phyloP scores from a whole-genome alignment of 805 yeast species.

The Kazachstania viticola region DNA sequence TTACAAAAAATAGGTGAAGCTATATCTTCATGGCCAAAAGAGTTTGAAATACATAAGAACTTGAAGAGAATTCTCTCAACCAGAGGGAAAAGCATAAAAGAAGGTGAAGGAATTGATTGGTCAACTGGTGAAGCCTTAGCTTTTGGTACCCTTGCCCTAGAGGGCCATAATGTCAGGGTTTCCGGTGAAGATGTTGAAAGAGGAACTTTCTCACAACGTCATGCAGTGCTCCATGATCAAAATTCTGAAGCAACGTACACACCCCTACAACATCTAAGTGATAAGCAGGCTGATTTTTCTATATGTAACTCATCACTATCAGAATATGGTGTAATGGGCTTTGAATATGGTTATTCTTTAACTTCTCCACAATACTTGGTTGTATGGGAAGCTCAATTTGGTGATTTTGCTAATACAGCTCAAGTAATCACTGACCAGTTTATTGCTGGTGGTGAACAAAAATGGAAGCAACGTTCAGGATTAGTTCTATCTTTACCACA shows the following conservation, averaged over 20 bases:
- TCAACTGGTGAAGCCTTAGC: slow-evolving; percentile 99
- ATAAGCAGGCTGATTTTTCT: slow-evolving; percentile 74
- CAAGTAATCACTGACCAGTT: slow-evolving; percentile 97
- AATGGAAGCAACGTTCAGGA: slow-evolving; percentile 99
- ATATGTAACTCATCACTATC: slow-evolving; percentile 92
- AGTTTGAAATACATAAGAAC: slow-evolving; percentile 86
- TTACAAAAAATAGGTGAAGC: slow-evolving; percentile 70
- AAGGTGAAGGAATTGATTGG: slow-evolving; percentile 96
- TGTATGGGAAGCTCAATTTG: slow-evolving; percentile 99
- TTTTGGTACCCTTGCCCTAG: slow-evolving; percentile 80
- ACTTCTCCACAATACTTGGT: slow-evolving; percentile 95
- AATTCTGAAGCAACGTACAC: slow-evolving; percentile 69
- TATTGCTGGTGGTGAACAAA: slow-evolving; percentile 90
- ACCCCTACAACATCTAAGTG: slow-evolving; percentile 72
- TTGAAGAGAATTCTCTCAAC: slow-evolving; percentile 84
- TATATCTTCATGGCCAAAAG: slow-evolving; percentile 76
- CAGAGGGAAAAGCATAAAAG: slow-evolving; percentile 76
- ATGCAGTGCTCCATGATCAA: slow-evolving; percentile 96
- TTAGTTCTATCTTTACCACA: slow-evolving; percentile 91
- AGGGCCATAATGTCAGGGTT: slow-evolving; percentile 93
- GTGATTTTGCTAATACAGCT: slow-evolving; percentile 99
- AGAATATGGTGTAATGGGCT: slow-evolving; percentile 98
- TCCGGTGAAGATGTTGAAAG: slow-evolving; percentile 99
- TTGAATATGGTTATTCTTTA: slow-evolving; percentile 96
- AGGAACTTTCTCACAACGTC: slow-evolving; percentile 99